phyloP scores from a whole-genome alignment of 495 filamentous ascomycete species.

The Aspergillus coremiiformis region DNA sequence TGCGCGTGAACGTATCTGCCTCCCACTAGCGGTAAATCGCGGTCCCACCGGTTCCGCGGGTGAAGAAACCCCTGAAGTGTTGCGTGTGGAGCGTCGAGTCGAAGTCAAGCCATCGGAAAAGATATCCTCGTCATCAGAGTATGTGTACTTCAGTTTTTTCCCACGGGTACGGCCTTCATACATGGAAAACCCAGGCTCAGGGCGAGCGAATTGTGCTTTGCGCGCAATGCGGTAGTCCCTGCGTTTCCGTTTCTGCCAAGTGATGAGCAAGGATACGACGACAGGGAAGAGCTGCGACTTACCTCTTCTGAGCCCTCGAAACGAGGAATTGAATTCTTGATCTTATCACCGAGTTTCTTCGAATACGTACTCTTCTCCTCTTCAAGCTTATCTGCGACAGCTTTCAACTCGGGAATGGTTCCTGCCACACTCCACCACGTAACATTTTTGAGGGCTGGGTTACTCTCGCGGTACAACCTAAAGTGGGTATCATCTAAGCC shows the following conservation, averaged over 20 bases:
- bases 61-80: slow-evolving; percentile 58
- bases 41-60: slow-evolving; percentile 64
- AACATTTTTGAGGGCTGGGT: slow-evolving; percentile 64
- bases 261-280: slow-evolving; percentile 24
- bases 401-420: slow-evolving; percentile 75
- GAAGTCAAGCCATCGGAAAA: slow-evolving; percentile 60
- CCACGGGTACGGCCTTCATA: slow-evolving; percentile 96
- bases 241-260: slow-evolving; percentile 70
- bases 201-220: slow-evolving; percentile 80
- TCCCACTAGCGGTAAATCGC: slow-evolving; percentile 82
- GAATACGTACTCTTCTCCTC: slow-evolving; percentile 74
- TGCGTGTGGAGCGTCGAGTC: slow-evolving; percentile 64
- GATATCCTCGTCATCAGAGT: slow-evolving; percentile 81
- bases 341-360: slow-evolving; percentile 65
- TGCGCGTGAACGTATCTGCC: slow-evolving; percentile 69
- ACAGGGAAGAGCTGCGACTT: slow-evolving; percentile 17
- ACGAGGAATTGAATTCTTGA: slow-evolving; percentile 74
- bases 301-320: slow-evolving; percentile 93
- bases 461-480: slow-evolving; percentile 90
- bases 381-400: slow-evolving; percentile 64
- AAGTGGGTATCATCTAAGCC: slow-evolving; percentile 91
- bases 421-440: slow-evolving; percentile 93
- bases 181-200: slow-evolving; percentile 81
- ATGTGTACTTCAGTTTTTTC: slow-evolving; percentile 93
- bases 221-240: slow-evolving; percentile 83